These are phyloP conservation scores for Neonectria neomacrospora DNA, from an alignment of 2,329 filamentous ascomycete species.

Conservation along the genomic window DNA sequence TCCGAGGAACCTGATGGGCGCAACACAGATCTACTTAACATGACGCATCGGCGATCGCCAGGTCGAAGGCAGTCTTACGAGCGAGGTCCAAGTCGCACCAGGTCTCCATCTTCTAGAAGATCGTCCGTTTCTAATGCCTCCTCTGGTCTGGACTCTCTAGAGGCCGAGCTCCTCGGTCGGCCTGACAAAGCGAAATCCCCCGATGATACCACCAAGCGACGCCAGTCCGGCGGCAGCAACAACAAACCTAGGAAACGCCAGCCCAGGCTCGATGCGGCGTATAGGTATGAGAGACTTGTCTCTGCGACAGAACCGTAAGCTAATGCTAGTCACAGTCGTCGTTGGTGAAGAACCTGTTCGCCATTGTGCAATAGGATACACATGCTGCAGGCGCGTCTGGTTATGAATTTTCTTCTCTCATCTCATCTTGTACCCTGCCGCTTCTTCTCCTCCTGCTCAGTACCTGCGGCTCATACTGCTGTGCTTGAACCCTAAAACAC, in stretches of 20 bases:
- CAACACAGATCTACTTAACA: slow-evolving; percentile 22
- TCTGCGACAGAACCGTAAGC: not conserved
- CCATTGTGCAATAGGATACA: not conserved
- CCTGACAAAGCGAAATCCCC: slow-evolving; percentile 47
- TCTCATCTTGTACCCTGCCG: slow-evolving; percentile 29
- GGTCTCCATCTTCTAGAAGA: slow-evolving; percentile 43
- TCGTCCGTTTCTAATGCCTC: slow-evolving; percentile 48
- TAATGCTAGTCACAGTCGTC: slow-evolving; percentile 46
- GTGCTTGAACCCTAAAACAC: slow-evolving; percentile 22
- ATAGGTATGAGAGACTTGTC: slow-evolving; percentile 45
- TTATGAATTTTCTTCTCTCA: slow-evolving; percentile 15
- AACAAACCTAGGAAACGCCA: slow-evolving; percentile 48
- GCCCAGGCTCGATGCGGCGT: slow-evolving; percentile 52
- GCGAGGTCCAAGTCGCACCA: slow-evolving; percentile 35
- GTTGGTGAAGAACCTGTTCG: slow-evolving; percentile 45
- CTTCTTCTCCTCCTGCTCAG: slow-evolving; percentile 22
- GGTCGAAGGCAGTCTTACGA: slow-evolving; percentile 20
- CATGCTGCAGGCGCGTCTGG: slow-evolving; percentile 22
- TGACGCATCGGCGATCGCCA: slow-evolving; percentile 30
- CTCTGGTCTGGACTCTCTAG: slow-evolving; percentile 53
- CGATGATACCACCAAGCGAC: slow-evolving; percentile 38
- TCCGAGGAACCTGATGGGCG: slow-evolving; percentile 26
- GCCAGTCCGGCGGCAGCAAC: slow-evolving; percentile 34
- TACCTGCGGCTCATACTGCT: slow-evolving; percentile 22
- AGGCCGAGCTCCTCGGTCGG: slow-evolving; percentile 52